phyloP scores from a whole-genome alignment of 768 basidiomycete species.

The Mycena epipterygia region DNA sequence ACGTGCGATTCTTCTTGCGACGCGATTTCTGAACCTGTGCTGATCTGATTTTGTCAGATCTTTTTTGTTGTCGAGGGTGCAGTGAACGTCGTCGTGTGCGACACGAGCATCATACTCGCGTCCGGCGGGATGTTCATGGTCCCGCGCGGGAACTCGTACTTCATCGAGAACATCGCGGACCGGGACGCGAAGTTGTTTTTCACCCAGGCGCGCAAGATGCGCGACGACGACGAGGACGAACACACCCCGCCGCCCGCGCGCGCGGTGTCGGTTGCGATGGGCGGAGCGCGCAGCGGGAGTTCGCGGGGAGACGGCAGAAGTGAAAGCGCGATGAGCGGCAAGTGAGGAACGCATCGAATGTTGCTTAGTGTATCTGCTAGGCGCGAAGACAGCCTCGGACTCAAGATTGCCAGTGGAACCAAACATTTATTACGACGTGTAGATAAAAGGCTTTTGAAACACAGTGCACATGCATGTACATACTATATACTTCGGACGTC shows the following conservation, averaged over 20 bases:
- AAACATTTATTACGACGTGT: too few species aligned
- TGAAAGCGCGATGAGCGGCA: background rate
- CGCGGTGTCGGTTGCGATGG: constrained; percentile 20
- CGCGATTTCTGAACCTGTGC: too few species aligned
- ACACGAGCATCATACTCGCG: constrained; percentile 80
- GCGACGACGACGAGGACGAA: constrained; percentile 16
- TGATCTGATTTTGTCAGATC: constrained; percentile 52
- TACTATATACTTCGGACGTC: constrained; percentile 14
- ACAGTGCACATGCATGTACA: too few species aligned
- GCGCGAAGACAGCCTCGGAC: too few species aligned
- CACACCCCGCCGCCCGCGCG: background rate
- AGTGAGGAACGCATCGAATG: too few species aligned
- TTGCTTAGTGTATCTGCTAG: too few species aligned
- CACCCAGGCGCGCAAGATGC: constrained; percentile 79
- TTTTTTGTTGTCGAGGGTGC: constrained; percentile 89
- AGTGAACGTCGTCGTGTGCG: constrained; percentile 86
- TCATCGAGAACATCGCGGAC: constrained; percentile 87
- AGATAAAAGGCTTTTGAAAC: too few species aligned
- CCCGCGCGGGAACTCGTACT: constrained; percentile 93
- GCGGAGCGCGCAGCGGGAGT: background rate
- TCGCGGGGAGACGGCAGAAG: background rate
- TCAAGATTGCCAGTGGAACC: too few species aligned
- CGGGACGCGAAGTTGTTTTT: constrained; percentile 90
- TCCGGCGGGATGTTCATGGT: constrained; percentile 92
- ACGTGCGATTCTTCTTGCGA: too few species aligned